A percentile compares a stretch with the other conserved stretches of the same genome.
Evolutionary conservation across 257 asterid species (phyloP).

Genomic region (Voacanga thouarsii): DNA sequence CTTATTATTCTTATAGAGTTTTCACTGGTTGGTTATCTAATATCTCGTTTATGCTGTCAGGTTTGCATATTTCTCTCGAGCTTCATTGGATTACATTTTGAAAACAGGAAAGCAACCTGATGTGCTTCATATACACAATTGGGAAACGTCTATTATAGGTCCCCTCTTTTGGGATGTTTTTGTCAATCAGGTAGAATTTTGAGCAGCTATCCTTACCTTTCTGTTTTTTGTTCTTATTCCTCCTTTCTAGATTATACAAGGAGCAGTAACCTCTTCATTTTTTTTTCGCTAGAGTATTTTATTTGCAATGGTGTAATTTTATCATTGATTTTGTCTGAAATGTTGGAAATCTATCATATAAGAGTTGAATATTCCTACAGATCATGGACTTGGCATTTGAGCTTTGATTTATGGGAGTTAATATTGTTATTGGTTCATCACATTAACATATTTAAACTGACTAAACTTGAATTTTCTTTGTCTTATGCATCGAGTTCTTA

Average conservation of each 20-base stretch:
- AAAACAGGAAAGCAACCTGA: conserved; percentile 79
- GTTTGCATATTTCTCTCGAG: conserved; percentile 82
- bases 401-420: neutral
- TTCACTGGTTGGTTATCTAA: conserved; percentile 12
- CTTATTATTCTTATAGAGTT: neutral
- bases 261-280: neutral
- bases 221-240: neutral
- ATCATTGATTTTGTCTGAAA: neutral
- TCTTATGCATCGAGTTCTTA: neutral
- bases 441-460: neutral
- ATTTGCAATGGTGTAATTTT: neutral
- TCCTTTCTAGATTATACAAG: neutral
- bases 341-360: neutral
- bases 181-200: conserved; percentile 60
- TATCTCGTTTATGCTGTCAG: conserved; percentile 42
- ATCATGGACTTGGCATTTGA: neutral
- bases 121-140: conserved; percentile 83
- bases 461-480: neutral
- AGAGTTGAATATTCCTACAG: neutral
- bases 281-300: neutral
- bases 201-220: conserved; percentile 7
- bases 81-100: conserved; percentile 76
- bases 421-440: neutral
- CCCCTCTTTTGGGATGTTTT: conserved; percentile 88
- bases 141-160: conserved; percentile 81